phyloP scores from a whole-genome alignment of 768 basidiomycete species.

The Termitomyces sp. region DNA sequence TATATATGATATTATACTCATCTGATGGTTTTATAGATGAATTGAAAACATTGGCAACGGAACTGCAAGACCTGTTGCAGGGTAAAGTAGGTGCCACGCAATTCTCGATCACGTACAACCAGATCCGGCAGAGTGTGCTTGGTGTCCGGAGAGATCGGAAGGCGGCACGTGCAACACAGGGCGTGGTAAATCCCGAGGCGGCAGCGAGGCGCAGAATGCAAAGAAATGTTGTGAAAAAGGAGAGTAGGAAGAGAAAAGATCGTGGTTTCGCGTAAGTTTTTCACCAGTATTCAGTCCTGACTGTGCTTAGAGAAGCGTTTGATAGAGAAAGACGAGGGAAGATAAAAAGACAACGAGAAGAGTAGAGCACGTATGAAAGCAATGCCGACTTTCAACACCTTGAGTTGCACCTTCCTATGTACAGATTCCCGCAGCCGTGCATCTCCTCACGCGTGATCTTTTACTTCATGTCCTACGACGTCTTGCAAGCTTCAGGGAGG shows the following conservation, averaged over 20 bases:
- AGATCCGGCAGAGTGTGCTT: slow-evolving; percentile 66
- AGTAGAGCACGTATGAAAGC: neutral
- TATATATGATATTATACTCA: neutral
- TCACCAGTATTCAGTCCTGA: neutral
- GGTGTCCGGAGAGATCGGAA: slow-evolving; percentile 69
- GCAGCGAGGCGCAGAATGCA: slow-evolving; percentile 73
- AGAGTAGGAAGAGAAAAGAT: slow-evolving; percentile 77
- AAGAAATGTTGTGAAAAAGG: slow-evolving; percentile 73
- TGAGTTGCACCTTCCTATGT: neutral
- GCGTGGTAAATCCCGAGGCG: slow-evolving; percentile 64
- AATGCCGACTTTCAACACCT: too few relatives aligned
- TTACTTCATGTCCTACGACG: too few relatives aligned
- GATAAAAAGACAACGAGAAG: slow-evolving; percentile 13
- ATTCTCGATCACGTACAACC: slow-evolving; percentile 76
- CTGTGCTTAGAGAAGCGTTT: neutral
- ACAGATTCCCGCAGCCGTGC: too few relatives aligned
- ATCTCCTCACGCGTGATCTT: too few relatives aligned
- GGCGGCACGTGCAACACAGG: slow-evolving; percentile 51
- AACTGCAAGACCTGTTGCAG: slow-evolving; percentile 86
- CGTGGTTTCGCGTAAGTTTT: slow-evolving; percentile 51
- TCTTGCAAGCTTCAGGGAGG: too few relatives aligned
- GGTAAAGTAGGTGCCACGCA: slow-evolving; percentile 81
- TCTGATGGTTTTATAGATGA: slow-evolving; percentile 48
- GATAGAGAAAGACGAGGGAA: slow-evolving; percentile 15
- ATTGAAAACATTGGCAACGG: slow-evolving; percentile 70